Base-by-base conservation (phyloP, 371 early-diverging fungal genomes). In the Cokeromyces recurvatus region DNA sequence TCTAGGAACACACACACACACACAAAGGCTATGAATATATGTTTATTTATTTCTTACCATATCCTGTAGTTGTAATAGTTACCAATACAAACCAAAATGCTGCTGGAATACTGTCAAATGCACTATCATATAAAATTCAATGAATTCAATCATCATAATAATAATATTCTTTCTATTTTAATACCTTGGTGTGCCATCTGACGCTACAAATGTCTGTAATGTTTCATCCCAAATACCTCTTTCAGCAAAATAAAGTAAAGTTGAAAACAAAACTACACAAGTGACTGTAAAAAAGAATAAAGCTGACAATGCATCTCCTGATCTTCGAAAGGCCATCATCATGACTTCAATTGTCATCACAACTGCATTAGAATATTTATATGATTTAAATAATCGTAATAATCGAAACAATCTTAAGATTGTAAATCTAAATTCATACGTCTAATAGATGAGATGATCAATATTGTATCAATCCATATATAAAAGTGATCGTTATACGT, bases 21-120 rank as follows among this genome's bases (percentile, higher is more conserved):
- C n/a, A n/a, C n/a, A n/a, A n/a, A n/a, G n/a, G n/a, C n/a, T n/a
- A n/a, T n/a, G n/a, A n/a, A n/a, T n/a, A n/a, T n/a, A n/a, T n/a
- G n/a, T n/a, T n/a, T n/a, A 16, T 15, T 22, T 17, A 22, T 14
- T n/a, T 51, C 57, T 53, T 44, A 68, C 85, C 91, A 59, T 87
- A 90, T 24, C 91, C 91, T 17, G 91, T 90, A 3, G 92, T 92
- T 3, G 92, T 90, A 49, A 92, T 79, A 8, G 91, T 90, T 21
- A 87, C 90, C 41, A 87, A 69, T 7, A 86, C 83, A 64, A 81
- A 92, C 87, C 89, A 92, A 50, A 87, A 85, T 0, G 89, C 79
- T 8, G 89, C 84, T 3, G 92, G 92, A 41, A 92, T 90, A 53
- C 86, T 86, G 58, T 86, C 87, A 45, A 92, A 92, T 34, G 74